Percentiles rank a stretch among this genome's conserved stretches.
Evolutionary conservation across 202 grass and related monocot genomes (phyloP).

Genomic region (Alloteropsis angusta): DNA sequence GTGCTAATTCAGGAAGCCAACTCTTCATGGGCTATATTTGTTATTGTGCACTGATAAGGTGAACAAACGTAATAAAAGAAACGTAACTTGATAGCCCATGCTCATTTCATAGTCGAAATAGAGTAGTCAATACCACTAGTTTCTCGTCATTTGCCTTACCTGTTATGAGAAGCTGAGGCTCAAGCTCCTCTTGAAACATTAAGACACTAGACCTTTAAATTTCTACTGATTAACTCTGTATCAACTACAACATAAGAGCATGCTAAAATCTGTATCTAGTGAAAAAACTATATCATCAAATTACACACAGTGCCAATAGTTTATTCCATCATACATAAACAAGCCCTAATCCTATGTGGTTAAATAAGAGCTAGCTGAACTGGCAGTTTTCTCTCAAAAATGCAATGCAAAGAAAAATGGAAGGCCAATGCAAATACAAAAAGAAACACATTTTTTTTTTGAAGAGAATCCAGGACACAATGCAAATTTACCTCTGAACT

Average conservation of each 20-base stretch:
- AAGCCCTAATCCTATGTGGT: background rate
- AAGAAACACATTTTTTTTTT: background rate
- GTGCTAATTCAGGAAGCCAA: background rate
- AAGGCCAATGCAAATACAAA: background rate
- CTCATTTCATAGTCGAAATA: background rate
- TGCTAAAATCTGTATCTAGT: background rate
- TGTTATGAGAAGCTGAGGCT: background rate
- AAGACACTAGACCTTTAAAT: background rate
- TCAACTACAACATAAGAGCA: background rate
- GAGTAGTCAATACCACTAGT: background rate
- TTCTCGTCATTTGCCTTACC: background rate
- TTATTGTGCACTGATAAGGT: background rate
- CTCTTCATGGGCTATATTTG: background rate
- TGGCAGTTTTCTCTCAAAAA: background rate
- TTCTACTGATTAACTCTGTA: background rate
- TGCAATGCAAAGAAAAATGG: slow-evolving; percentile 14
- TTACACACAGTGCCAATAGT: background rate
- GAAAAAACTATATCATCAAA: background rate
- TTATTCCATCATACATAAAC: slow-evolving; percentile 3
- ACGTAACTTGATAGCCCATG: background rate
- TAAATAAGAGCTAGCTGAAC: background rate
- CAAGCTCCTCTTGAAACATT: background rate
- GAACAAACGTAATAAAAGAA: background rate
- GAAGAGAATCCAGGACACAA: background rate
- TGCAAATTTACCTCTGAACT: slow-evolving; percentile 49